Conservation (phyloP, 2,329 filamentous ascomycete species). For the Plenodomus lindquistii region DNA sequence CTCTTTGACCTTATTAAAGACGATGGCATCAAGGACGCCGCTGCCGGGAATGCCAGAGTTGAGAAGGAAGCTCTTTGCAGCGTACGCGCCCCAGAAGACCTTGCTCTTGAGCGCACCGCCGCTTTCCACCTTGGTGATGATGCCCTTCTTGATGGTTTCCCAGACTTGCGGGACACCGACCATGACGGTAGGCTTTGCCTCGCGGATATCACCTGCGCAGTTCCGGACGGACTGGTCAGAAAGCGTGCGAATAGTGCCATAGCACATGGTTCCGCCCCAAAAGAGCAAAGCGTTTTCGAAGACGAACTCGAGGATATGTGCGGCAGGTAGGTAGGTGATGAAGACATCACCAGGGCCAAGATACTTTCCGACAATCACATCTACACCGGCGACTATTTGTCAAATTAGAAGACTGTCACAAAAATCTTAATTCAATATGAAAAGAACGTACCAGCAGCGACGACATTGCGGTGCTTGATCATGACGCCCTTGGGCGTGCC, state of each 20-base stretch:
- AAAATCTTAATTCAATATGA: background rate
- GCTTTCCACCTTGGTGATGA: conserved; percentile 75
- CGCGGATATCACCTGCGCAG: conserved; percentile 90
- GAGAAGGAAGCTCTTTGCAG: conserved; percentile 65
- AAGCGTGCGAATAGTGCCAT: conserved; percentile 87
- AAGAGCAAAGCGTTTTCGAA: conserved; percentile 90
- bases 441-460: conserved; percentile 69
- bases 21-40: conserved; percentile 73
- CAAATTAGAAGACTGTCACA: conserved; percentile 9
- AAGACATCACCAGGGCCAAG: conserved; percentile 78
- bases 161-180: conserved; percentile 95
- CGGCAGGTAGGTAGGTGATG: conserved; percentile 88
- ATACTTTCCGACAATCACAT: conserved; percentile 74
- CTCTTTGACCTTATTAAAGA: conserved; percentile 91
- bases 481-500: conserved; percentile 88
- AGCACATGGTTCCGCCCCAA: conserved; percentile 90
- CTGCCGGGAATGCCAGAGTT: conserved; percentile 65
- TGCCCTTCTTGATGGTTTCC: conserved; percentile 96
- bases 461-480: conserved; percentile 77
- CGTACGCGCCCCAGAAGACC: conserved; percentile 74
- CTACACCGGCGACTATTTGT: conserved; percentile 70
- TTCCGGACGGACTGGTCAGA: conserved; percentile 85
- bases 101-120: conserved; percentile 71
- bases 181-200: conserved; percentile 85
- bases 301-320: conserved; percentile 95